Evolutionary conservation across 345 rosid genomes (phyloP), one percentile per base, ranked within the genome.

Genomic region (Geranium brycei): DNA sequence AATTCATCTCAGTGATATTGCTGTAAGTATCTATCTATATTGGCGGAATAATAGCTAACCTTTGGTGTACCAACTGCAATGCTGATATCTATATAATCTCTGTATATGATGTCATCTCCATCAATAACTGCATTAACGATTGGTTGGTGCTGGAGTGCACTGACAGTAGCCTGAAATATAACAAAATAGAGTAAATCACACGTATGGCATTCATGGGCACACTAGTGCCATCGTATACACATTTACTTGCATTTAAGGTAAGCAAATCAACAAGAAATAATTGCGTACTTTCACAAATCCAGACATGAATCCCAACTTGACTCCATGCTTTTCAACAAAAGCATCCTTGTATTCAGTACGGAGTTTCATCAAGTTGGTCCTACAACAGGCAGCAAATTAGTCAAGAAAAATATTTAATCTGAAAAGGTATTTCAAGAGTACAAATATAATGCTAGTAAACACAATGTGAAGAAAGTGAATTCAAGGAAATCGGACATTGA

Each of bases 331-430:
- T 67, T 93, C 99, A 38, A 81, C 71, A 75, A 93, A 93, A 60
- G 88, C 96, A 78, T 93, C 99, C 77, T 93, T 93, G 81, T 93
- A 93, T 7, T 93, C 95, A 11, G 99, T 85, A 15, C 96, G 92
- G 57, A 90, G 96, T 76, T 90, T 88, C 97, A 88, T 93, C 87
- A 93, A 78, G 77, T 88, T 93, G 31, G 99, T 90, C 99, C 99
- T 93, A 65, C 75, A 76, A 60, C 1, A 40, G 18, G 19, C 31
- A 73, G 64, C 55, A 64, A 51, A 65, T 18, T 53, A 63, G 64
- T 8, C 19, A 51, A 58, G 17, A 2, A 66, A 47, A 19, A 35
- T 8, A 6, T 6, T 47, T 8, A 8, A 47, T 47, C 53, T 47
- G 53, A 47, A 47, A 11, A 47, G 15, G 53, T 47, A 47, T 47